Conservation (phyloP, 1,284 basidiomycete genomes). For the Melampsora larici-populina region DNA sequence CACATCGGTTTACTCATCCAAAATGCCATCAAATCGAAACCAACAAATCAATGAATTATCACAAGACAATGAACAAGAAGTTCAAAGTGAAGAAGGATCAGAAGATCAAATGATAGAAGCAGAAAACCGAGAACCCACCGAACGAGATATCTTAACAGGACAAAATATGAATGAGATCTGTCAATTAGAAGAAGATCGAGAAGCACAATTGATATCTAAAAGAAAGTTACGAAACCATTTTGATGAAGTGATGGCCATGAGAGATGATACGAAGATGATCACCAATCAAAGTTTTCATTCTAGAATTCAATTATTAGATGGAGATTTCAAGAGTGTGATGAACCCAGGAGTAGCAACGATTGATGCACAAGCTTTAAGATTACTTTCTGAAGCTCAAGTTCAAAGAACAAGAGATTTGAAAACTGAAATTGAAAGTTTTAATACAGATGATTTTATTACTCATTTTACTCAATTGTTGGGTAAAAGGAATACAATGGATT, state of each 20-base stretch:
- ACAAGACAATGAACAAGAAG: background rate
- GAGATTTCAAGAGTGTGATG: background rate
- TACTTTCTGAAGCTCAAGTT: conserved; percentile 52
- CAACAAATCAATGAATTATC: too few relatives aligned
- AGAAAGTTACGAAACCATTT: background rate
- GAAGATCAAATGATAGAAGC: background rate
- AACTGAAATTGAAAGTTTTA: conserved; percentile 73
- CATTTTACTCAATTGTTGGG: conserved; percentile 71
- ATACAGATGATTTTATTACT: conserved; percentile 74
- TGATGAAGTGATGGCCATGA: background rate
- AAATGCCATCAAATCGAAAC: too few relatives aligned
- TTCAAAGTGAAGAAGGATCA: conserved; percentile 1
- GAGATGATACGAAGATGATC: background rate
- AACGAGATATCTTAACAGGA: background rate
- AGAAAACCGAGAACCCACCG: background rate
- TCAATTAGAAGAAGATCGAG: background rate
- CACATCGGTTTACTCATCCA: too few relatives aligned
- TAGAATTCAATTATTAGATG: background rate
- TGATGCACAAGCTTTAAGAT: conserved; percentile 49
- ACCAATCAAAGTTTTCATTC: background rate
- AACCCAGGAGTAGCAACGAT: conserved; percentile 50
- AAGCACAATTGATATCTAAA: background rate
- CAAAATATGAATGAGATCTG: background rate
- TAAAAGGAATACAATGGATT: conserved; percentile 58
- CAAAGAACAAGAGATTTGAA: conserved; percentile 81